Evolutionary conservation across 108 stramenopile species (phyloP).

Genomic region (Nitzschia inconspicua): DNA sequence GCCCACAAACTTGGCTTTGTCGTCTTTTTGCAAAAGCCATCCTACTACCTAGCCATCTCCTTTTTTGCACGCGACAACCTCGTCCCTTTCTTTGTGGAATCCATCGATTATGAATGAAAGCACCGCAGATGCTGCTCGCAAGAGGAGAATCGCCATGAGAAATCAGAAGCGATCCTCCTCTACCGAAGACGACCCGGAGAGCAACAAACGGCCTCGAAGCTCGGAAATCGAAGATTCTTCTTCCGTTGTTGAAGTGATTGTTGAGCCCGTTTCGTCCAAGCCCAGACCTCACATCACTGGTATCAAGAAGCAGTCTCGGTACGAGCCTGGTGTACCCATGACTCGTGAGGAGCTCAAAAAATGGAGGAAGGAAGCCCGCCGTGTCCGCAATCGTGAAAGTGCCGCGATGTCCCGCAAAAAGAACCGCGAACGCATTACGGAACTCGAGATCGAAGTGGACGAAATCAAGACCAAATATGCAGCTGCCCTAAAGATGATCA

Average conservation of each 20-base stretch:
- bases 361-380: constrained; percentile 80
- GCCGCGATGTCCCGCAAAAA: constrained; percentile 65
- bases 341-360: constrained; percentile 54
- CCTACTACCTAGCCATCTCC: no score
- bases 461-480: constrained; percentile 43
- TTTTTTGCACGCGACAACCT: no score
- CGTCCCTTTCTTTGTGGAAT: no score
- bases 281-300: constrained; percentile 35
- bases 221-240: not conserved
- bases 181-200: no score
- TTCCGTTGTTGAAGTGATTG: not conserved
- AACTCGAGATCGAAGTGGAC: constrained; percentile 61
- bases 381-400: constrained; percentile 70
- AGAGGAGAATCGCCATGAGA: no score
- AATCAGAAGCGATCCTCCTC: no score
- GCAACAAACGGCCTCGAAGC: not conserved
- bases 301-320: constrained; percentile 50
- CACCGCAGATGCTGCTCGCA: no score
- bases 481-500: constrained; percentile 47
- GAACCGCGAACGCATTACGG: constrained; percentile 55
- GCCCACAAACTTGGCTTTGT: no score
- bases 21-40: no score
- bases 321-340: constrained; percentile 59
- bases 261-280: not conserved
- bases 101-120: no score